Evolutionary conservation across 1,139 yeast species (phyloP).

Genomic region (Petasospora fabianii): DNA sequence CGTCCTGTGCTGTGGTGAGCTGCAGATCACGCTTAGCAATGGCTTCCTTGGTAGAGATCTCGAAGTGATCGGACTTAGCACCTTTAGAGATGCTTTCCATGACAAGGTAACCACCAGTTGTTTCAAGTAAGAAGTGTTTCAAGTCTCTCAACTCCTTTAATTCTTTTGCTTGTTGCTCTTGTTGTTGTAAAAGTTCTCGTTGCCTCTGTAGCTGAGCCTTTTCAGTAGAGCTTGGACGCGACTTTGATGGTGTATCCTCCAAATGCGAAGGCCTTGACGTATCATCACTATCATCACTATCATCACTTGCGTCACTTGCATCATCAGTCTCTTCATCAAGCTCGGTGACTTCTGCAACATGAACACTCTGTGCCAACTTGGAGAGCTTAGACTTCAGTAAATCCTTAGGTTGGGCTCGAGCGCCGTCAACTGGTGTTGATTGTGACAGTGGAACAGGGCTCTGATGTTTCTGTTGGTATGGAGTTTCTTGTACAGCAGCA

Average conservation of each 20-base stretch:
- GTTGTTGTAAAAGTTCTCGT: conserved; percentile 4
- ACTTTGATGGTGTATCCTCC: conserved; percentile 25
- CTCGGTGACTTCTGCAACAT: no score
- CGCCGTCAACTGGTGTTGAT: conserved; percentile 22
- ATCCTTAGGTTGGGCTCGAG: conserved; percentile 24
- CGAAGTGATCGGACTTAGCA: background rate
- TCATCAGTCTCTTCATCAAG: conserved; percentile 4
- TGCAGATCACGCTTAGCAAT: background rate
- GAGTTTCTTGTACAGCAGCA: background rate
- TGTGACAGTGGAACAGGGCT: conserved; percentile 24
- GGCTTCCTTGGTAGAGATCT: conserved; percentile 1
- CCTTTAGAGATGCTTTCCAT: conserved; percentile 5
- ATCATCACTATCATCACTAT: conserved; percentile 8
- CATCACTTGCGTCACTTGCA: background rate
- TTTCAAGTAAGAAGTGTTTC: conserved; percentile 12
- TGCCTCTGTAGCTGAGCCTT: conserved; percentile 7
- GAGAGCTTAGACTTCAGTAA: conserved; percentile 23
- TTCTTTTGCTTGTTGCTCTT: conserved; percentile 10
- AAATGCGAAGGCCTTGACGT: conserved; percentile 9
- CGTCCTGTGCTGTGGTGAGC: conserved; percentile 3
- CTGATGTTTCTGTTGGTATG: background rate
- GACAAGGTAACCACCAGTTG: conserved; percentile 15
- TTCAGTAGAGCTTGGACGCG: conserved; percentile 5
- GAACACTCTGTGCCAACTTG: conserved; percentile 16
- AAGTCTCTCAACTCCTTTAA: conserved; percentile 19